Evolutionary conservation across 352 stramenopile species (phyloP), one percentile per base, ranked within the genome.

Genomic region (Pythium grandisporangium): DNA sequence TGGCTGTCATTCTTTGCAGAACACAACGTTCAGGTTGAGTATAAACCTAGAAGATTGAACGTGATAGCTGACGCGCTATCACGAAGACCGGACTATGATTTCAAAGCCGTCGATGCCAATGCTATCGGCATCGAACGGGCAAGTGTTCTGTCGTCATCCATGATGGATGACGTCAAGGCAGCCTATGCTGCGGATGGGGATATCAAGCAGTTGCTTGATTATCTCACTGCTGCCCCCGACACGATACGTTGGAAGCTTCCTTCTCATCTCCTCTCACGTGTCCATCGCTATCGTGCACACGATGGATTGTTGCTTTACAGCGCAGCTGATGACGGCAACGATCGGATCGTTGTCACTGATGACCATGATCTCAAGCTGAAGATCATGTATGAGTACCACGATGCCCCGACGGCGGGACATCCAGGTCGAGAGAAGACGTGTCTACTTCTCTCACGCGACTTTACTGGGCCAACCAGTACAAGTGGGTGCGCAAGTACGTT

Each of bases 381-480:
- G n/a, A 54, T 54, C 25, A 13, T 51, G 2, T 40, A 44, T 30
- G 48, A 55, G 30, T 42, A 51, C 19, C 51, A 59, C 30, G 52
- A 51, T 40, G 24, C 27, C 0, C 42, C 53, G 1, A 33, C n/a
- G 0, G 7, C 19, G 17, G 58, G 47, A 27, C 57, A 61, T 38
- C 25, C 35, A 0, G 58, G 58, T 2, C 38, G 48, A n/a, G 43
- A 67, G 29, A 59, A 56, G 26, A 63, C 41, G 2, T 63, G 41
- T 42, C 14, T 47, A 6, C 6, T 27, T 7, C n/a, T 62, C 12
- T 24, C 20, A 0, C 36, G 37, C 13, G 37, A 53, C 29, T 61
- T 58, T 25, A 58, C 45, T n/a, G 64, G 59, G 53, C 27, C 26
- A 6, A 39, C 24, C 29, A 54, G 27, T 56, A 60, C 20, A 46